Base-by-base conservation (phyloP, 306 rosid genomes). In the Senna tora region DNA sequence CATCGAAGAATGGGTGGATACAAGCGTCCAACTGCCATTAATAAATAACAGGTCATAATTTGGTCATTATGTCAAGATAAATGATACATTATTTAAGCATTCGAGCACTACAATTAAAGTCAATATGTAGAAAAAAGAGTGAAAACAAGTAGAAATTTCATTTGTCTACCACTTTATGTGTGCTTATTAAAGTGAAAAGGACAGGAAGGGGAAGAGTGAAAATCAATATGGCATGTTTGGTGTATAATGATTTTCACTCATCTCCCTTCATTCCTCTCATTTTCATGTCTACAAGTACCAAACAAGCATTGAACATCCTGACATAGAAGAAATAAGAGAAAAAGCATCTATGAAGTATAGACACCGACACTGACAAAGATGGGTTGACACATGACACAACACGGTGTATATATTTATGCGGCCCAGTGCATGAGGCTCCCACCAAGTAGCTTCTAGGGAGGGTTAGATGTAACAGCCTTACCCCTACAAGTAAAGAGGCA, bases 1-100 rank as follows among this genome's bases (percentile, higher is more conserved):
- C 89, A 62, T 89, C 75, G 19, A 89, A 86, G 73, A 89, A 89
- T 6, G 86, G 89, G 68, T 89, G 95, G 58, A 79, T 14, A 36
- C 82, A 81, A 12, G 88, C 91, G 49, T 89, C 91, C 21, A 86
- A 69, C 89, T 89, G 85, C 70, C 8, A 42, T 51, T n/a, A 47
- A 14, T 21, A 30, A 14, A 36, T 34, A 5, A 49, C 3, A 5
- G 21, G 12, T 54, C 52, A 71, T 47, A 19, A 16, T 51, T 22
- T 63, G 72, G 36, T 56, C 45, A 20, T 66, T 32, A 16, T 38
- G 9, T 56, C 20, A 69, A n/a, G n/a, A n/a, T n/a, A n/a, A n/a
- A n/a, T n/a, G n/a, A 39, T 4, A 38, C 19, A 34, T 16, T n/a
- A 33, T 34, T 59, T 45, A 59, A 9, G 4, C 41, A 59, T 34